These are phyloP conservation scores for Metarhizium album DNA, from an alignment of 2,329 filamentous ascomycete genomes.

Conservation along the genomic window DNA sequence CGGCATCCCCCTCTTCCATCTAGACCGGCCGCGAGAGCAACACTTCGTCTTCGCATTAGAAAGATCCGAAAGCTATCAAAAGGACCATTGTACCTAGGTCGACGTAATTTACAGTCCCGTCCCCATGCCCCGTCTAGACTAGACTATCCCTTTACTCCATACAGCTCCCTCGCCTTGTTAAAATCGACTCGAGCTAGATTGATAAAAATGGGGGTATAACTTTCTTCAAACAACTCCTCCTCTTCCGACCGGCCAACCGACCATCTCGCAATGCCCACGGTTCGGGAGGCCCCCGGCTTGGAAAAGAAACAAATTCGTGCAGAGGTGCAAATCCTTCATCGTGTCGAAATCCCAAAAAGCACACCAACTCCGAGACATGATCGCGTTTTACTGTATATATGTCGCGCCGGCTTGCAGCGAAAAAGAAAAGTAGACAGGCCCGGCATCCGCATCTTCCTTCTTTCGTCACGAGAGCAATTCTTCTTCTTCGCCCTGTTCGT, in stretches of 20 bases:
- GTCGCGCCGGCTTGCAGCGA: neutral
- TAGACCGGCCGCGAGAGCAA: too few species aligned
- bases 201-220: neutral
- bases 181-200: neutral
- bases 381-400: neutral
- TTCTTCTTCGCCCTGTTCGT: neutral
- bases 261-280: neutral
- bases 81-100: neutral
- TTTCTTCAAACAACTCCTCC: neutral
- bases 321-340: neutral
- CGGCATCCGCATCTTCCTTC: constrained; percentile 8
- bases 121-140: neutral
- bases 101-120: neutral
- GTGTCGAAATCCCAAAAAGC: neutral
- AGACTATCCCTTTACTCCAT: neutral
- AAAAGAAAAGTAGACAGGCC: neutral
- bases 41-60: too few species aligned
- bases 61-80: too few species aligned
- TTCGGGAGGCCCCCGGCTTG: neutral
- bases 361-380: constrained; percentile 1
- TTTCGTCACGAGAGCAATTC: neutral
- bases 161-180: neutral
- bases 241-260: neutral
- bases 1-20: too few species aligned
- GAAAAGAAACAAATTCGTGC: neutral